Evolutionary conservation across 257 asterid genomes (phyloP), one percentile per base, ranked within the genome.

Genomic region (Voacanga thouarsii): DNA sequence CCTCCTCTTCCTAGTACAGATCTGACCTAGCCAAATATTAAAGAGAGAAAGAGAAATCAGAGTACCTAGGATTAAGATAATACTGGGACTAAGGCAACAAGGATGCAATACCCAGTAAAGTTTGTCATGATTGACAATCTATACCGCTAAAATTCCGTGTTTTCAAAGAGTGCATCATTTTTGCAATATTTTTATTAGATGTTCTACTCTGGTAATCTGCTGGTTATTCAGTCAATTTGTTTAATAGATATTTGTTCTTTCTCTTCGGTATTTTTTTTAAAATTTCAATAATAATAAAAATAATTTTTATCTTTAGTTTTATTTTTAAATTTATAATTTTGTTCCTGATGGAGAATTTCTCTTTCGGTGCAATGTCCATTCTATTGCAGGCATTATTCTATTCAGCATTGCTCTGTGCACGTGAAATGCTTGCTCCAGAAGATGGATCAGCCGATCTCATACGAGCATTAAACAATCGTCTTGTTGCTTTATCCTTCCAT

Each of bases 391-490:
- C 96, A 30, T 82, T 90, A 63, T 90, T 90, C 84, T 87, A 87
- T 81, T 90, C 96, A 55, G 94, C 96, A 43, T 85, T 90, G 59
- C 88, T 88, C 39, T 85, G 91, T 79, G 96, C 93, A 43, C 91
- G 96, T 16, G 92, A 90, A 84, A 90, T 90, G 96, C 93, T 90
- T 57, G 81, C 93, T 37, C 92, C 84, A 15, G 94, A 89, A 82
- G 96, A 89, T 83, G 92, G 88, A 80, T 88, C 94, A 64, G 87
- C 84, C 41, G 96, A 90, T 78, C 92, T 90, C 61, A 41, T 85
- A 70, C 89, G 88, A 64, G 96, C 96, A 75, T 80, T 90, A 76
- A 90, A 90, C 83, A 90, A 85, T 80, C 96, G 96, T 79, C 93
- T 90, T 41, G 87, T 90, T 75, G 93, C 96, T 63, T 83, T 90